These are phyloP conservation scores for Moesziomyces antarcticus DNA, from an alignment of 1,284 basidiomycete genomes.

Conservation along the genomic window DNA sequence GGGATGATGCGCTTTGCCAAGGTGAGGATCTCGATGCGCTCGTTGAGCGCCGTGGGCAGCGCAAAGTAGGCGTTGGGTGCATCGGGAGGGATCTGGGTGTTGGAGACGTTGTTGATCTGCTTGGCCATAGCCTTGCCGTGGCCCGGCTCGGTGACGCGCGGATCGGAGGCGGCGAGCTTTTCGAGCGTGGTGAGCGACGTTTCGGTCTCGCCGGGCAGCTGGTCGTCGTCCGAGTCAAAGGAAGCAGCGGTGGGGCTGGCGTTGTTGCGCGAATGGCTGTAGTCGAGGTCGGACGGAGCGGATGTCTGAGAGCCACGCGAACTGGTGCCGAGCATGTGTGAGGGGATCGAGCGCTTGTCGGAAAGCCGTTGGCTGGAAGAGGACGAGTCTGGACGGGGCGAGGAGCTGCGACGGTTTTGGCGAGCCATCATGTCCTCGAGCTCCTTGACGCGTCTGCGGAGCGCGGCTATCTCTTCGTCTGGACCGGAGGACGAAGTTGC, in stretches of 20 bases:
- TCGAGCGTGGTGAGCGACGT: conserved; percentile 33
- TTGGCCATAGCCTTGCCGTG: conserved; percentile 33
- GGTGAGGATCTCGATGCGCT: conserved; percentile 40
- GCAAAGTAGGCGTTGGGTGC: conserved; percentile 19
- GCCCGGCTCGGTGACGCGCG: conserved; percentile 32
- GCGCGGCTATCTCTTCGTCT: conserved; percentile 28
- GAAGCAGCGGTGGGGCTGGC: conserved; percentile 17
- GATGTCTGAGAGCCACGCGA: conserved; percentile 28
- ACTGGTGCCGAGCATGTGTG: conserved; percentile 23
- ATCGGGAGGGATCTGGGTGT: conserved; percentile 12
- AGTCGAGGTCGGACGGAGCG: conserved; percentile 19
- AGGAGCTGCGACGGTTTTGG: not conserved
- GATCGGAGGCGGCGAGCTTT: conserved; percentile 45
- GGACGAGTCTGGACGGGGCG: conserved; percentile 12
- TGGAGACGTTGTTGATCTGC: conserved; percentile 29
- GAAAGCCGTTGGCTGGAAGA: conserved; percentile 11
- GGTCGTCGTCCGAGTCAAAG: conserved; percentile 31
- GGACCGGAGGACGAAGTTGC: conserved; percentile 10
- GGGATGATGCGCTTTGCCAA: conserved; percentile 29
- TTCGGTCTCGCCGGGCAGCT: conserved; percentile 33
- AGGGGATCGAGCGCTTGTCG: conserved; percentile 15
- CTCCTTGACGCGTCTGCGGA: conserved; percentile 40
- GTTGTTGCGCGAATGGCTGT: conserved; percentile 12
- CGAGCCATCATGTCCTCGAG: conserved; percentile 21
- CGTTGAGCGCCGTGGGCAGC: conserved; percentile 15